Evolutionary conservation across 1,139 yeast species (phyloP).

Genomic region (Diutina sp.): DNA sequence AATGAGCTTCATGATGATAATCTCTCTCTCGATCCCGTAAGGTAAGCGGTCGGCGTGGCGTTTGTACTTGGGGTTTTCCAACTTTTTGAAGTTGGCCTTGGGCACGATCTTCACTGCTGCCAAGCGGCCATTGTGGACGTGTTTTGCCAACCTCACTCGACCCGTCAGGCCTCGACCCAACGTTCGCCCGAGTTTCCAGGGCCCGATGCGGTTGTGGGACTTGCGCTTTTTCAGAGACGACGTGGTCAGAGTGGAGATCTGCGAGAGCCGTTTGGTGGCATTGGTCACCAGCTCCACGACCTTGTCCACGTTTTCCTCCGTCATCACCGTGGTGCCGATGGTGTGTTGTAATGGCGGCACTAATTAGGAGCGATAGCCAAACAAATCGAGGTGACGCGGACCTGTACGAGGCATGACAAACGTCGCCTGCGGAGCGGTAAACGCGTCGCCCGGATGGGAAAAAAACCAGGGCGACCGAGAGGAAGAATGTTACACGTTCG

Average conservation of each 20-base stretch:
- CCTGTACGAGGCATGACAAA: background rate
- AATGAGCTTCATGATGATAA: slow-evolving; percentile 80
- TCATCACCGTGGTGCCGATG: slow-evolving; percentile 1
- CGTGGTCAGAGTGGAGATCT: slow-evolving; percentile 45
- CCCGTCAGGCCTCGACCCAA: slow-evolving; percentile 95
- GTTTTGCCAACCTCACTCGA: slow-evolving; percentile 83
- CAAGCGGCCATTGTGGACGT: slow-evolving; percentile 68
- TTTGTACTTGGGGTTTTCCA: slow-evolving; percentile 39
- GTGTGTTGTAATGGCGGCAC: background rate
- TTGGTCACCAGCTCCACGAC: slow-evolving; percentile 44
- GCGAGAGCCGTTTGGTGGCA: slow-evolving; percentile 53
- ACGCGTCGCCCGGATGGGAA: background rate
- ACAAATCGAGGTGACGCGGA: background rate
- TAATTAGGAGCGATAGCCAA: background rate
- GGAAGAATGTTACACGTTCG: background rate
- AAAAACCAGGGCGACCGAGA: background rate
- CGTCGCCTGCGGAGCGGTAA: slow-evolving; percentile 1
- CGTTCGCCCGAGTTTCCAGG: slow-evolving; percentile 93
- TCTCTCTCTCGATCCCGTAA: slow-evolving; percentile 93
- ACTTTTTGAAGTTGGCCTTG: slow-evolving; percentile 48
- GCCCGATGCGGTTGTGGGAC: slow-evolving; percentile 73
- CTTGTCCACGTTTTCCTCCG: slow-evolving; percentile 22
- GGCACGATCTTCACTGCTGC: slow-evolving; percentile 98
- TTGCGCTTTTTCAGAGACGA: slow-evolving; percentile 36
- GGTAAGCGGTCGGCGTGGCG: slow-evolving; percentile 50